Percentiles rank a stretch among this genome's conserved stretches.
phyloP scores from a whole-genome alignment of 345 rosid genomes.

The Rhizophora apiculata region DNA sequence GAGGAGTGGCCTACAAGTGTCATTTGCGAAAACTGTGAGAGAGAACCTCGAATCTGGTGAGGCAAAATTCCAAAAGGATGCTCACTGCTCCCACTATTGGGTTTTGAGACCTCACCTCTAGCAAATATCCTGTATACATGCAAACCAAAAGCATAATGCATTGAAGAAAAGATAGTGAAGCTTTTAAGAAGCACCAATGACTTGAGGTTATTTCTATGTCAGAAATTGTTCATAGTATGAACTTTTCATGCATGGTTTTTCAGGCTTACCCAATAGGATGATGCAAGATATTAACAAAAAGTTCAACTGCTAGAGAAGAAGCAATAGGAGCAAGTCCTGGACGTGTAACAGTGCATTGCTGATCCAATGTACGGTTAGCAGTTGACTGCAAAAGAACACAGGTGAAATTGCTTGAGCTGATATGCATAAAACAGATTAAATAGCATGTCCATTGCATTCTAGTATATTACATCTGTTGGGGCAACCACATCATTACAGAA shows the following conservation, averaged over 20 bases:
- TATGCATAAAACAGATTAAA: constrained; percentile 1
- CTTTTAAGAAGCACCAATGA: constrained; percentile 5
- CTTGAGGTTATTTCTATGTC: not conserved
- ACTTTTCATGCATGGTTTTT: not conserved
- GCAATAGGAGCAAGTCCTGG: constrained; percentile 97
- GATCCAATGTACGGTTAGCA: constrained; percentile 89
- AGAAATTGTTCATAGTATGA: not conserved
- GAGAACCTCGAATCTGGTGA: constrained; percentile 87
- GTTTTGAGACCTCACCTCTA: constrained; percentile 53
- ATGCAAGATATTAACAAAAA: constrained; percentile 75
- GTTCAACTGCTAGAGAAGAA: constrained; percentile 86
- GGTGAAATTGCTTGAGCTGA: constrained; percentile 13
- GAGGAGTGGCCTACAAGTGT: constrained; percentile 78
- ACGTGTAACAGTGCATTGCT: constrained; percentile 96
- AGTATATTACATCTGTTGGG: constrained; percentile 73
- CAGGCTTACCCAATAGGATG: constrained; percentile 74
- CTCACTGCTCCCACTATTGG: constrained; percentile 41
- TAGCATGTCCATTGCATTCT: constrained; percentile 8
- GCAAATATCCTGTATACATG: constrained; percentile 53
- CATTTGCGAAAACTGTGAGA: constrained; percentile 80
- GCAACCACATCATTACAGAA: constrained; percentile 97
- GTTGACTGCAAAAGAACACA: constrained; percentile 60
- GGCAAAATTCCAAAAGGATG: constrained; percentile 89
- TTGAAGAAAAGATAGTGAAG: not conserved
- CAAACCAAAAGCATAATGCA: constrained; percentile 8